A percentile compares a stretch with the other conserved stretches of the same genome.
Conservation (phyloP, 2,329 filamentous ascomycete species). For the Xylaria arbuscula region DNA sequence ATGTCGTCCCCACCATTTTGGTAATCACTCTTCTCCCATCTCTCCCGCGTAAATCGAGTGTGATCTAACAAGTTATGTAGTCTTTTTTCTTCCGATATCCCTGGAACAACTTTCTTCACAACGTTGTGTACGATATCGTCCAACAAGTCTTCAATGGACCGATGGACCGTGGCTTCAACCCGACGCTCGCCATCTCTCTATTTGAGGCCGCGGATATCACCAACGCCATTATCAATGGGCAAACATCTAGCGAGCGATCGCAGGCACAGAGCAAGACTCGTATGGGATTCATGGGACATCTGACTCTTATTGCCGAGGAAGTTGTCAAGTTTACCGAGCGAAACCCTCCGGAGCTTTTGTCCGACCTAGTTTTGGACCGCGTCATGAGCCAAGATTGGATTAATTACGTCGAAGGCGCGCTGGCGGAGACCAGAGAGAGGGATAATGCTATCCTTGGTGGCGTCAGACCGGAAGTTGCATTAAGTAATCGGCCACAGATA, state of each 20-base stretch:
- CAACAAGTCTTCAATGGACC: constrained; percentile 99
- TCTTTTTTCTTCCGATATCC: constrained; percentile 98
- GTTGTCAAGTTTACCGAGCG: constrained; percentile 98
- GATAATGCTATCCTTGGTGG: constrained; percentile 99
- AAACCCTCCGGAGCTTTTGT: constrained; percentile 87
- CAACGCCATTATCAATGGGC: constrained; percentile 89
- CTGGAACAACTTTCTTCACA: constrained; percentile 99
- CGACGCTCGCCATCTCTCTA: constrained; percentile 87
- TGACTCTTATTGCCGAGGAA: constrained; percentile 96
- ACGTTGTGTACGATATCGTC: constrained; percentile 98
- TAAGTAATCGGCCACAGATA: constrained; percentile 78
- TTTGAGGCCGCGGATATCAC: constrained; percentile 93
- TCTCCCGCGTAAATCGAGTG: background rate
- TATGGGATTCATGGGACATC: constrained; percentile 95
- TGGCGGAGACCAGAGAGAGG: constrained; percentile 92
- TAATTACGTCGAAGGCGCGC: constrained; percentile 90
- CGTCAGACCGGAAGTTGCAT: constrained; percentile 88
- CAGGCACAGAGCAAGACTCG: constrained; percentile 87
- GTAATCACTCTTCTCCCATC: constrained; percentile 63
- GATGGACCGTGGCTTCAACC: constrained; percentile 96
- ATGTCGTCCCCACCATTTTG: constrained; percentile 93
- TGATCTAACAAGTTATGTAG: constrained; percentile 57
- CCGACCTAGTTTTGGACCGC: constrained; percentile 83
- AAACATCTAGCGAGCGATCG: constrained; percentile 85
- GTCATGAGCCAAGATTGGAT: constrained; percentile 93